These are phyloP conservation scores for Plasmodium vivax DNA, from an alignment of 169 alveolate species.

Conservation along the genomic window DNA sequence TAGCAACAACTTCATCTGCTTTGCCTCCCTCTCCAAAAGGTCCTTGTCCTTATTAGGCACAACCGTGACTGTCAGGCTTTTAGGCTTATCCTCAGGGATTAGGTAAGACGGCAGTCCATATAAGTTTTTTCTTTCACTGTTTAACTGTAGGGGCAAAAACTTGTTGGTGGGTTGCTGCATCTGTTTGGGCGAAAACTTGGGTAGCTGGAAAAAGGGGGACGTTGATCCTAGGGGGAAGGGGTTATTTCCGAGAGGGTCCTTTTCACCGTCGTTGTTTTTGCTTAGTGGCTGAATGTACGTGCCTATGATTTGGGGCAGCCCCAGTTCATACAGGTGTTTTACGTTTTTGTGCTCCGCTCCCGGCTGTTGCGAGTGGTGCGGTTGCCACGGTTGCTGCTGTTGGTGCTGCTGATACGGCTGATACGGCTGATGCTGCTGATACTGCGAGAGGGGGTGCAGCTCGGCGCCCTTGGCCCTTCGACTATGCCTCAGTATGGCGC, in stretches of 20 bases:
- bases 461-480: neutral
- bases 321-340: constrained; percentile 62
- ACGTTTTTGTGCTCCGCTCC: constrained; percentile 1
- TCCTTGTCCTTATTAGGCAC: constrained; percentile 73
- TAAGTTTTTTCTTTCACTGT: constrained; percentile 36
- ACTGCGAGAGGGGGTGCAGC: neutral
- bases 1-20: constrained; percentile 39
- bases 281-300: constrained; percentile 72
- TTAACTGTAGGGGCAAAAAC: constrained; percentile 10
- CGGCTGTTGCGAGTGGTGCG: neutral
- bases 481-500: constrained; percentile 7
- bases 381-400: neutral
- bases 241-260: neutral
- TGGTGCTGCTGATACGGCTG: neutral
- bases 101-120: constrained; percentile 69
- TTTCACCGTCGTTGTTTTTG: constrained; percentile 3
- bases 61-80: constrained; percentile 55
- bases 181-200: constrained; percentile 42
- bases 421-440: neutral
- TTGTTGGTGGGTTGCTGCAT: constrained; percentile 12
- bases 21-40: constrained; percentile 54
- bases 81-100: constrained; percentile 70
- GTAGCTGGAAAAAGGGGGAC: constrained; percentile 73
- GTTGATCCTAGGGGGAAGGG: constrained; percentile 34
- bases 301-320: constrained; percentile 56